Conservation (phyloP, 257 asterid species). For the Salvia hispanica region DNA sequence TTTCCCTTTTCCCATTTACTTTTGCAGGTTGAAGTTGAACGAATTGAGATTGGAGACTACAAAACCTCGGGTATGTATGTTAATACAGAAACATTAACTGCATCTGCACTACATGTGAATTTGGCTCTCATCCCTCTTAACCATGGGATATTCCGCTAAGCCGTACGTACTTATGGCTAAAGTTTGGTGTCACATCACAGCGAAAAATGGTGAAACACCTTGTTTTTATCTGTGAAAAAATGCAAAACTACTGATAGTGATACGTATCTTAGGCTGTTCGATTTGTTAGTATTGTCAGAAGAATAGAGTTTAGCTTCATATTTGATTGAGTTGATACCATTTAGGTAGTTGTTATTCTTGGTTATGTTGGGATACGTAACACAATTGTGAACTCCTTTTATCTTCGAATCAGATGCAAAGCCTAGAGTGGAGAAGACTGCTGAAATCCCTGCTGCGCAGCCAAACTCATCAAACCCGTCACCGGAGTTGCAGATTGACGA, state of each 20-base stretch:
- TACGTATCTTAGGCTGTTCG: not conserved
- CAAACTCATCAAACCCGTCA: conserved; percentile 55
- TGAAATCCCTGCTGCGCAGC: conserved; percentile 48
- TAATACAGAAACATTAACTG: conserved; percentile 14
- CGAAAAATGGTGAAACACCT: not conserved
- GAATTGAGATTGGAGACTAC: conserved; percentile 79
- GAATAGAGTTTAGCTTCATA: conserved; percentile 6
- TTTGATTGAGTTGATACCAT: not conserved
- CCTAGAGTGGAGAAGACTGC: conserved; percentile 56
- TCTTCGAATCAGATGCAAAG: conserved; percentile 55
- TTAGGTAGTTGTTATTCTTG: no score
- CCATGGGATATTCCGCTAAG: conserved; percentile 1
- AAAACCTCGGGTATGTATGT: conserved; percentile 64
- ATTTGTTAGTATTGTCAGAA: conserved; percentile 6
- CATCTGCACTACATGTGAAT: conserved; percentile 21
- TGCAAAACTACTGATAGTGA: not conserved
- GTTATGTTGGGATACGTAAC: no score
- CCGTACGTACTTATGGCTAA: conserved; percentile 15
- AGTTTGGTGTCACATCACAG: conserved; percentile 9
- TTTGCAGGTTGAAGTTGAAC: conserved; percentile 88
- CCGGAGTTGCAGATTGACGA: conserved; percentile 62
- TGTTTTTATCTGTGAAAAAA: not conserved
- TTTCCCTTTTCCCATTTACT: conserved; percentile 14
- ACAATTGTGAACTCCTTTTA: not conserved
- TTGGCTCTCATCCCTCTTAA: conserved; percentile 5